Base-by-base conservation (phyloP, 1,284 basidiomycete species). In the Kwoniella shivajii region DNA sequence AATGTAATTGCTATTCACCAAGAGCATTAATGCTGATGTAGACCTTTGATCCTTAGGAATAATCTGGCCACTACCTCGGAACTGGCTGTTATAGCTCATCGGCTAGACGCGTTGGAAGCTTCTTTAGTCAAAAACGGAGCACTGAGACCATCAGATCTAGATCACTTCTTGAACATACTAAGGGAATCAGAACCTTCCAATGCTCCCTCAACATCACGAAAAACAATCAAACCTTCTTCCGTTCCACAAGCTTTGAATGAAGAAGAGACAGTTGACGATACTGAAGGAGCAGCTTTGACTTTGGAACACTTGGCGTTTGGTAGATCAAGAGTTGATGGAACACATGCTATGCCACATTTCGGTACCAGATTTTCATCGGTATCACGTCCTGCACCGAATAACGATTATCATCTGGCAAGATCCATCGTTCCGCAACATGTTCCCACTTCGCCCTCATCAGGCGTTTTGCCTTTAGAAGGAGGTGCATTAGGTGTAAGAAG, bases 231-330 rank as follows among this genome's bases (percentile, higher is more conserved):
- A 36, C 27, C 38, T 33, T 50, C 34, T 6, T 29, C 9, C 30
- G 53, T 42, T n/a, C 41, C 51, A 6, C 47, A 50, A 20, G 42
- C 44, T 3, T 20, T 55, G 16, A 20, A 29, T 16, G 53, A 58
- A 31, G 56, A 54, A 20, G 45, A 72, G 26, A 57, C 60, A 13
- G 72, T 74, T 26, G 73, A 75, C 41, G 77, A 78, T 56, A 78
- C 77, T 0, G 78, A 79, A 56, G 77, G 75, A 18, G 78, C 78
- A 0, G 78, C 77, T 3, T 61, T 78, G 20, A 78, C 76, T 0
- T 66, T 79, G 6, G 78, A 79, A 50, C 76, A 78, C 49, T 64
- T 78, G 10, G 76, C 77, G 2, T 78, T 77, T 57, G 77, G 77
- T 3, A 68, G 75, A n/a, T 68, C 70, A 4, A 58, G 73, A 7